Percentiles rank a stretch among this genome's conserved stretches.
Conservation (phyloP, 495 filamentous ascomycete genomes). For the Amphirosellinia nigrospora region DNA sequence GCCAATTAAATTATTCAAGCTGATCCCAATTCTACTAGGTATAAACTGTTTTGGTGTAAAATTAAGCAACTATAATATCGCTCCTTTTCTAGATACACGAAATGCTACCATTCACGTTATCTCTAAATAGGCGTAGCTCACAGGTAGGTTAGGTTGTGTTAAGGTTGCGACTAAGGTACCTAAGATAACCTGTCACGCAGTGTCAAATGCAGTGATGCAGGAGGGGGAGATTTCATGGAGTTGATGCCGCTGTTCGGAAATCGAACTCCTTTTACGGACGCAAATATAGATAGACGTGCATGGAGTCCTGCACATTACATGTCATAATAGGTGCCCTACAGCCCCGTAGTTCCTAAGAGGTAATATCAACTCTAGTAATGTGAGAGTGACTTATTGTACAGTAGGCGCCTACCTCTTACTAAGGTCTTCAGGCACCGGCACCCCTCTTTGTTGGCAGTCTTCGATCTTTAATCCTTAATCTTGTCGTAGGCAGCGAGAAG, state of each 20-base stretch:
- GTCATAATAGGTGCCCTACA: neutral
- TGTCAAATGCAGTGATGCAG: slow-evolving; percentile 11
- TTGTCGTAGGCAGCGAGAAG: neutral
- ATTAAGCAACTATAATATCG: neutral
- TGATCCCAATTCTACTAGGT: slow-evolving; percentile 9
- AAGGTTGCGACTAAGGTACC: neutral
- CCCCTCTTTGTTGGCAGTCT: neutral
- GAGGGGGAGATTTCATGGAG: slow-evolving; percentile 11
- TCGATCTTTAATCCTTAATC: neutral
- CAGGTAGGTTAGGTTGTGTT: neutral
- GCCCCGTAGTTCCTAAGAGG: too few relatives aligned
- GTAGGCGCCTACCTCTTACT: neutral
- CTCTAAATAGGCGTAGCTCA: neutral
- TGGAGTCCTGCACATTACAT: slow-evolving; percentile 9
- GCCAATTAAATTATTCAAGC: slow-evolving; percentile 5
- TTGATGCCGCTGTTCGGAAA: slow-evolving; percentile 5
- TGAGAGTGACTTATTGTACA: too few relatives aligned
- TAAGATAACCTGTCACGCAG: neutral
- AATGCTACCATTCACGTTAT: neutral
- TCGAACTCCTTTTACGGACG: slow-evolving; percentile 6
- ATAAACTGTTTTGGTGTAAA: neutral
- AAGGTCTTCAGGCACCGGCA: neutral
- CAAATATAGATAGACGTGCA: slow-evolving; percentile 9
- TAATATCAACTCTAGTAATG: too few relatives aligned
- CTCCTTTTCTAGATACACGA: neutral